Base-by-base conservation (phyloP, 164 flowering plant species). In the Vitis riparia region DNA sequence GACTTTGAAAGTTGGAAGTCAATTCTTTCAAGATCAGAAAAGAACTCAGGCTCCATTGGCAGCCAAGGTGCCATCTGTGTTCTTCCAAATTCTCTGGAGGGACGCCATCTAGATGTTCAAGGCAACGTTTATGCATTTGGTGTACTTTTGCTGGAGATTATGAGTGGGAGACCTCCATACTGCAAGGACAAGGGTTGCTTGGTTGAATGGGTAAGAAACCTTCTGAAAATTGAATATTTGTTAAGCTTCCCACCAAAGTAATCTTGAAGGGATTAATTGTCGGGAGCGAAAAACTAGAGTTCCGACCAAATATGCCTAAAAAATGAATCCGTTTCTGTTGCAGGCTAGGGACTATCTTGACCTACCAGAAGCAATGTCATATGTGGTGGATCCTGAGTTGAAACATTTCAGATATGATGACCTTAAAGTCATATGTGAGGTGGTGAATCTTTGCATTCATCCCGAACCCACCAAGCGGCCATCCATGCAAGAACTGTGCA, bases 1-100 rank as follows among this genome's bases (percentile, higher is more conserved):
- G 97, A 94, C 74, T 94, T 94, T 78, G 95, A 92, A 75, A 80
- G 93, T 68, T 94, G 97, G 99, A 94, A 89, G 84, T 76, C 86
- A 5, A 81, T 92, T 69, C 83, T 87, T 61, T 78, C 86, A 64
- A 85, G 91, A 81, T 89, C 97, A 62, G 91, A 87, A 64, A 92
- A 89, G 83, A 88, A 85, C 77, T 78, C 89, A 0, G 86, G 90
- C 62, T 77, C 85, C 29, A 76, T 89, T 3, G 69, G 76, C 61
- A 84, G 71, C 69, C 86, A 88, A 65, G 86, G 85, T 62, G 77
- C 84, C 1, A 73, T 81, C 55, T 84, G 89, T 70, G 75, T 83
- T 67, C 85, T 88, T 66, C 87, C 94, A 17, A 83, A 80, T 76
- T 77, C 88, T n/a, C 17, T 90, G 19, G 94, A 90, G 75, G 75